Percentiles rank a stretch among this genome's conserved stretches.
phyloP scores from a whole-genome alignment of 176 grass and related monocot species.

The Lolium multiflorum region DNA sequence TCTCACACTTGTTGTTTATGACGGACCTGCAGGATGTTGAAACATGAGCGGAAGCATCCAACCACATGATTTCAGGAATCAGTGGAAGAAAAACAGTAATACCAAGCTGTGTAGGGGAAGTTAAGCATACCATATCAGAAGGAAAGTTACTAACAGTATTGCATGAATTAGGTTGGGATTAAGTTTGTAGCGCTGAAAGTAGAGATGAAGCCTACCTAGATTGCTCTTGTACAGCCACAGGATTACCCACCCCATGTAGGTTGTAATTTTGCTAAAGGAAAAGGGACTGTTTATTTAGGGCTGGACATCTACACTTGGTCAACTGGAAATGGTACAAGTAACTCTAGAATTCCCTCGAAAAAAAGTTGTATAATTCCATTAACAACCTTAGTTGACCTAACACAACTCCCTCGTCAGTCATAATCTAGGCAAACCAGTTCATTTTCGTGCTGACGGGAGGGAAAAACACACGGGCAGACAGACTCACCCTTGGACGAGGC shows the following conservation, averaged over 20 bases:
- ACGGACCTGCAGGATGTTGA: slow-evolving; percentile 43
- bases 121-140: neutral
- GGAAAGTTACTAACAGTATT: neutral
- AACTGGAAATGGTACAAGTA: neutral
- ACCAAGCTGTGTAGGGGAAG: neutral
- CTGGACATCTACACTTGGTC: neutral
- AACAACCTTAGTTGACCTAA: too few species aligned
- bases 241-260: neutral
- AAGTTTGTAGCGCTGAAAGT: neutral
- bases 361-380: neutral
- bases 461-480: neutral
- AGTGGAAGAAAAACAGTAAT: neutral
- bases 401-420: too few species aligned
- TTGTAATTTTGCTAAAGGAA: neutral
- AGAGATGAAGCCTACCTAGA: neutral
- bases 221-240: neutral
- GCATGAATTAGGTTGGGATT: too few species aligned
- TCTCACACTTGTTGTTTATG: slow-evolving; percentile 55
- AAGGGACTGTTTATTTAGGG: neutral
- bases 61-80: neutral
- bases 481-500: slow-evolving; percentile 39
- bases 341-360: neutral
- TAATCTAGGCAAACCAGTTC: neutral
- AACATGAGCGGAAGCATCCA: neutral
- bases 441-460: neutral